Percentiles rank a stretch among this genome's conserved stretches.
Conservation (phyloP, 371 early-diverging fungal species). For the Cladochytrium tenue region DNA sequence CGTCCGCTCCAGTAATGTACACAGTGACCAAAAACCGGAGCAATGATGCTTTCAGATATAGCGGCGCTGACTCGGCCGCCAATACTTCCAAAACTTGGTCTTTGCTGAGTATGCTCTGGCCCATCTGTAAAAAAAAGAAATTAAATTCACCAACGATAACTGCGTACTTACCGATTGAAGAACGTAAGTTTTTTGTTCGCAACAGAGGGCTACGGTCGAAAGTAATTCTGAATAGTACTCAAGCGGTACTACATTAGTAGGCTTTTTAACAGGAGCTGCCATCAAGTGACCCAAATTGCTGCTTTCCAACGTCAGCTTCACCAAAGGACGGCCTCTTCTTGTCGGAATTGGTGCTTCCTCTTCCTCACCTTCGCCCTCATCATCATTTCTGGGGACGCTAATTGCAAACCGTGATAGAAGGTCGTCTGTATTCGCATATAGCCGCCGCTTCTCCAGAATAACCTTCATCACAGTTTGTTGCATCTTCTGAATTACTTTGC, state of each 20-base stretch:
- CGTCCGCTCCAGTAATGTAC: slow-evolving; percentile 12
- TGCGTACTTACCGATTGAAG: slow-evolving; percentile 50
- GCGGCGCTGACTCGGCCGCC: background rate
- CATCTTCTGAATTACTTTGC: slow-evolving; percentile 49
- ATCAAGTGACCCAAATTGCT: no score
- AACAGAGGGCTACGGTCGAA: slow-evolving; percentile 43
- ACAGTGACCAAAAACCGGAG: slow-evolving; percentile 14
- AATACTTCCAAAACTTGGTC: slow-evolving; percentile 8
- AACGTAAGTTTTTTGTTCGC: slow-evolving; percentile 55
- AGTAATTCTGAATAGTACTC: slow-evolving; percentile 32
- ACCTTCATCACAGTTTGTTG: slow-evolving; percentile 47
- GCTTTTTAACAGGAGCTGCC: no score
- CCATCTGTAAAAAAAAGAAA: slow-evolving; percentile 15
- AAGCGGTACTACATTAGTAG: no score
- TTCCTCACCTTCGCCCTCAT: background rate
- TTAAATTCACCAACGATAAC: background rate
- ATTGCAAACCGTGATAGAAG: slow-evolving; percentile 8
- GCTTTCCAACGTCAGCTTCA: background rate
- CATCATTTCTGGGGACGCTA: background rate
- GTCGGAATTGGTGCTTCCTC: background rate
- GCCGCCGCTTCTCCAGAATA: slow-evolving; percentile 45
- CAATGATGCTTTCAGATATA: slow-evolving; percentile 6
- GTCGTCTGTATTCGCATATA: slow-evolving; percentile 40
- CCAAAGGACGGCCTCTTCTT: background rate
- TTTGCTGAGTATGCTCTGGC: slow-evolving; percentile 20